Conservation (phyloP, 2,329 filamentous ascomycete species). For the Epichloe amarillans region DNA sequence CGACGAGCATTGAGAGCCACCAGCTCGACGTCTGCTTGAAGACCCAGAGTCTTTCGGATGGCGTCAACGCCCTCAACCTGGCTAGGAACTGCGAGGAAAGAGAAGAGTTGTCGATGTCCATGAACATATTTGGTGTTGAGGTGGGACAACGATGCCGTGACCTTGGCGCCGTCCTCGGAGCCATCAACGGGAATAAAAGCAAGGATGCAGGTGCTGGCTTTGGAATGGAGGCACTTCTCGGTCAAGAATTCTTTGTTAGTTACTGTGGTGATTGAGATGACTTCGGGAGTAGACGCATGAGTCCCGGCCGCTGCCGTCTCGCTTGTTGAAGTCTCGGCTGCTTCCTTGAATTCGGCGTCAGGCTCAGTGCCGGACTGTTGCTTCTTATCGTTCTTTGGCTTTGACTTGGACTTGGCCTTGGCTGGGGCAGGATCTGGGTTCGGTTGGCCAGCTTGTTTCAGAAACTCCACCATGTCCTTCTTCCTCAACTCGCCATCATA, state of each 20-base stretch:
- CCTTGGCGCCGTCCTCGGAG: conserved; percentile 39
- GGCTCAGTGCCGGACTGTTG: conserved; percentile 14
- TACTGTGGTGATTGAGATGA: conserved; percentile 54
- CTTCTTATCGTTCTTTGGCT: conserved; percentile 20
- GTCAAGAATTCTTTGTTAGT: conserved; percentile 49
- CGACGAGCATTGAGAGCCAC: conserved; percentile 76
- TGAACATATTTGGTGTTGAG: conserved; percentile 63
- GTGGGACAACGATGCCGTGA: conserved; percentile 52
- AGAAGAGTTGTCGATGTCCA: conserved; percentile 58
- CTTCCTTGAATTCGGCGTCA: conserved; percentile 23
- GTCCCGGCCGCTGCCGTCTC: conserved; percentile 16
- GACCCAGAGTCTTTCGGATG: conserved; percentile 34
- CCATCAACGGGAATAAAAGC: conserved; percentile 49
- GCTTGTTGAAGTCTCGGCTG: conserved; percentile 21
- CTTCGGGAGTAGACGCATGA: conserved; percentile 16
- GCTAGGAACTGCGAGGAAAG: conserved; percentile 62
- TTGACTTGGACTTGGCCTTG: conserved; percentile 22
- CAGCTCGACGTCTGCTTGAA: conserved; percentile 52
- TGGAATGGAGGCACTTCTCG: conserved; percentile 58
- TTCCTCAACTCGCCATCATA: conserved; percentile 83
- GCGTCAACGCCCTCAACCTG: conserved; percentile 30
- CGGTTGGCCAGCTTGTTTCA: conserved; percentile 64
- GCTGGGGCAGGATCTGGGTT: conserved; percentile 56
- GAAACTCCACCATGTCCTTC: conserved; percentile 65
- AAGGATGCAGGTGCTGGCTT: conserved; percentile 73